Base-by-base conservation (phyloP, 208 protist genomes). In the Herpetomonas tarakana region DNA sequence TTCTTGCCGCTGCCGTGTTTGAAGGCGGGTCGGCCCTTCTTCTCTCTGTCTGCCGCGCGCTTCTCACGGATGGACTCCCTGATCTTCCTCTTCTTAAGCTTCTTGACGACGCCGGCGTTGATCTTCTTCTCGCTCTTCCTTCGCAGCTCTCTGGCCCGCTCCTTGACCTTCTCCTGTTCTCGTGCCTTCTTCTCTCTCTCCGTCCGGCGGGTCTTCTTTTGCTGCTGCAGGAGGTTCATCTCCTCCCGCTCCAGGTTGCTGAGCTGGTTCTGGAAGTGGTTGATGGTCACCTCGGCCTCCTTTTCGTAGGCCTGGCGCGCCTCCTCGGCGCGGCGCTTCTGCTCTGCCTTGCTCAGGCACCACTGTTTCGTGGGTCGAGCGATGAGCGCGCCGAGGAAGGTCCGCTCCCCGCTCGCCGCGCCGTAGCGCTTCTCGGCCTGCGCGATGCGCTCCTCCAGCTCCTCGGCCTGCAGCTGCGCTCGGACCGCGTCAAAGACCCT, bases 81-180 rank as follows among this genome's bases (percentile, higher is more conserved):
- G 1, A 96, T 67, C 77, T 91, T 93, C 25, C 74, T 73, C 74
- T 89, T 83, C 72, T 96, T 96, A 24, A 93, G 68, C 65, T 96
- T 93, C 71, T 93, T 93, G 31, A 96, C 71, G 0, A 80, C 72
- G 21, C 86, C 86, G 0, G 81, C 84, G 58, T 92, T 66, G 1
- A 96, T 46, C 71, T 88, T 89, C 71, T 93, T 86, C 62, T 86
- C 76, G 14, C 62, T 60, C 82, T 93, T 93, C 67, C 74, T 69
- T 45, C 81, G 71, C 68, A 83, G 52, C 54, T 91, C 89, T 1
- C 74, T 67, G 7, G 50, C 54, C 2, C 74, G 64, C 41, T 63
- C 76, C 74, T 85, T 83, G n/a, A 65, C 65, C 62, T 74, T 80
- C 41, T 88, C 83, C 62, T 53, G 58, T 49, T 81, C 81, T 4